Base-by-base conservation (phyloP, 371 early-diverging fungal genomes). In the Mortierella sp. region DNA sequence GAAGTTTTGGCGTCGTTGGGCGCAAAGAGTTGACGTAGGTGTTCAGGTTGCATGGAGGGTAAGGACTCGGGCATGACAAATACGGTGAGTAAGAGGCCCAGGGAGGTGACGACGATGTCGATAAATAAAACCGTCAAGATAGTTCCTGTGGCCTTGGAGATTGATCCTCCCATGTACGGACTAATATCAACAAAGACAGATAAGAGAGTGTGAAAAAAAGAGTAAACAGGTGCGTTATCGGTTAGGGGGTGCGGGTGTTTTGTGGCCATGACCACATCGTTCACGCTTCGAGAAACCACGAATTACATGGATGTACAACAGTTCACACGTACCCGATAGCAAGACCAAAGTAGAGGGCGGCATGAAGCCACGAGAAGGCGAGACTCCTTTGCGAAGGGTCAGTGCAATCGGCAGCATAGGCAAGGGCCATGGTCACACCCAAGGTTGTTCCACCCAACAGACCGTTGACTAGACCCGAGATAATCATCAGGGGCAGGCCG, bases 31-130 rank as follows among this genome's bases (percentile, higher is more conserved):
- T 24, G 70, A 16, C 48, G 78, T 11, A 83, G 55, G 2, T 41
- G 24, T 60, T 38, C 83, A 70, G 54, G 56, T 29, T 83, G 88
- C 41, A 60, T 76, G 14, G 71, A n/a, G 3, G 88, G 83, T 1
- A 83, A 56, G 0, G 93, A 92, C 75, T 93, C 93, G 2, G 93
- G 92, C 41, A 93, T 38, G 41, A 89, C 0, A 27, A 84, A 49
- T 3, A 77, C n/a, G 3, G 74, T 60, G 58, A 89, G 88, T 1
- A 90, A 10, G 11, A 83, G 70, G 43, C 86, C 82, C 0, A 88
- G 1, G 18, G 82, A 11, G 43, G 77, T 74, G 46, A 72, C 44
- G 0, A 58, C 56, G 21, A 91, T 38, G 5, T 87, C 87, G 60
- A 90, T 70, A 41, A 87, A 91, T 18, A 92, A 87, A 1, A 91